These are phyloP conservation scores for Eucalyptus curtisii DNA, from an alignment of 345 rosid genomes.

Conservation along the genomic window DNA sequence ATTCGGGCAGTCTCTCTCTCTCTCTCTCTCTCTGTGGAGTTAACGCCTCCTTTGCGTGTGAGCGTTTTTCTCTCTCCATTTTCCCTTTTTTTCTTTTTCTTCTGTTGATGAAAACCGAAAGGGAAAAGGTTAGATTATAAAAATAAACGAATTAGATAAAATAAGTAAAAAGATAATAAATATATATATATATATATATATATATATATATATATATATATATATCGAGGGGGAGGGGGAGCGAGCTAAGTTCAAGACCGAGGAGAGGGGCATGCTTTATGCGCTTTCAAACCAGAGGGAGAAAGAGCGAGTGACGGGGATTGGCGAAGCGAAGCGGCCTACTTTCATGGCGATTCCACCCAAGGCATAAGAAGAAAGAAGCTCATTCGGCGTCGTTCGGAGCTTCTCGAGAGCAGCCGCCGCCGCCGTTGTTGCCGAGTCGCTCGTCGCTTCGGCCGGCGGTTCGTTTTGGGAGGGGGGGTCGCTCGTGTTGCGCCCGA, in stretches of 20 bases:
- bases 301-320: neutral
- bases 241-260: neutral
- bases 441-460: neutral
- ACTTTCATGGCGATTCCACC: neutral
- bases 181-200: neutral
- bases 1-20: neutral
- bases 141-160: neutral
- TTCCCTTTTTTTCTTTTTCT: neutral
- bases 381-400: neutral
- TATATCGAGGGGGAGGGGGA: fast-evolving
- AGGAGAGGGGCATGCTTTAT: neutral
- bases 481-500: neutral
- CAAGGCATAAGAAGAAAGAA: neutral
- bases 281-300: neutral
- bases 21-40: neutral
- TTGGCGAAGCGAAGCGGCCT: neutral
- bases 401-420: neutral
- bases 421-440: neutral
- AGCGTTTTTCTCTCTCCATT: neutral
- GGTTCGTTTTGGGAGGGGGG: neutral
- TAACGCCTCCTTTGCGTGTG: neutral
- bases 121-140: neutral
- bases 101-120: neutral
- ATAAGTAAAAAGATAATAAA: neutral
- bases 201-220: neutral